These are phyloP conservation scores for Uronychia binucleata DNA, from an alignment of 73 alveolate genomes.

Conservation along the genomic window DNA sequence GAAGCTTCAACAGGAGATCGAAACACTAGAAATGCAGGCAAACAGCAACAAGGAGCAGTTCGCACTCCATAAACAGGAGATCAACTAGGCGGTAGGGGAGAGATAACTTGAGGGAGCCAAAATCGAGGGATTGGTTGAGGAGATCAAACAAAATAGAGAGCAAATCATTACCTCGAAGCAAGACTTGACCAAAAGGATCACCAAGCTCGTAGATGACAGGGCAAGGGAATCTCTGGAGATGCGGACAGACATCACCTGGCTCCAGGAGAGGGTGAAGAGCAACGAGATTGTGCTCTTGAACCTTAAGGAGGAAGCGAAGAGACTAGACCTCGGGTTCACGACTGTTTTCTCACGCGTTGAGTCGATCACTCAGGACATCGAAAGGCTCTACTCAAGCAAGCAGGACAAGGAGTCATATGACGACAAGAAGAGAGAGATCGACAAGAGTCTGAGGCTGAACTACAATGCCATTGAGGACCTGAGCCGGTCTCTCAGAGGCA, in stretches of 20 bases:
- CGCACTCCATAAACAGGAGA: not conserved
- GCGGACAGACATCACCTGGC: not conserved
- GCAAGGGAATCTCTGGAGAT: not conserved
- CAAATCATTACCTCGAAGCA: not conserved
- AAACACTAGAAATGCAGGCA: no score
- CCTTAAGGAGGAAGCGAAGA: not conserved
- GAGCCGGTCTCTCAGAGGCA: not conserved
- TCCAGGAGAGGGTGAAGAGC: not conserved
- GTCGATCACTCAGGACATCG: not conserved
- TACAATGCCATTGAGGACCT: constrained; percentile 12
- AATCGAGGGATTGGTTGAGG: not conserved
- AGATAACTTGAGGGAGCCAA: not conserved
- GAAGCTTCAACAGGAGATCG: no score
- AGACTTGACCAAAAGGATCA: not conserved
- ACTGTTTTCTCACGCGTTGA: not conserved
- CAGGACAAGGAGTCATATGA: not conserved
- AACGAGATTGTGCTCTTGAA: not conserved
- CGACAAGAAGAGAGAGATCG: not conserved
- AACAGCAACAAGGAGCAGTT: no score
- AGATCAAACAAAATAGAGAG: not conserved
- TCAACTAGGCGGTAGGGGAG: no score
- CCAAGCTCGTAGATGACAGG: not conserved
- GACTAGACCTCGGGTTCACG: not conserved
- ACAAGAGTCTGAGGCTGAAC: not conserved
- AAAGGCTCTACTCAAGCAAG: not conserved